Evolutionary conservation across 371 early-diverging fungal genomes (phyloP).

Genomic region (Mucor racemosus): DNA sequence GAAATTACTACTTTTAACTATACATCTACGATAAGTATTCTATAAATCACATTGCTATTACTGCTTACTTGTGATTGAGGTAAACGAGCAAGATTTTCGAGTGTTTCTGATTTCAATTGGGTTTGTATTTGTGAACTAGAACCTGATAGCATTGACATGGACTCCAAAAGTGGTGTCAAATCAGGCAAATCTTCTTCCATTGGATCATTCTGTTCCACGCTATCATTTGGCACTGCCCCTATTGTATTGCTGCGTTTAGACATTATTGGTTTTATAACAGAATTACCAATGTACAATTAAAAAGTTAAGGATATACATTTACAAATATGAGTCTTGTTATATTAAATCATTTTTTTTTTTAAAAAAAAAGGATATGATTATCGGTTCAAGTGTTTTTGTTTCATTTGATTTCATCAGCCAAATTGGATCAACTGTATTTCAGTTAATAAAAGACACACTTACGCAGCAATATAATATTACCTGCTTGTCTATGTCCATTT

Average conservation of each 20-base stretch:
- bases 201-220: neutral
- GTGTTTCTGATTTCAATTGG: neutral
- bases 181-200: neutral
- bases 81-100: neutral
- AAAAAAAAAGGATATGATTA: constrained; percentile 30
- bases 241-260: neutral
- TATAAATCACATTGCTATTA: neutral
- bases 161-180: neutral
- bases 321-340: no score
- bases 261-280: constrained; percentile 14
- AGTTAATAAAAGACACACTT: neutral
- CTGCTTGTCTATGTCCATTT: constrained; percentile 7
- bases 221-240: neutral
- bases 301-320: constrained; percentile 7
- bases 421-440: constrained; percentile 5
- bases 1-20: constrained; percentile 1
- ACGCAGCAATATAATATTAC: constrained; percentile 6
- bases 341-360: no score
- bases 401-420: neutral
- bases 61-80: constrained; percentile 6
- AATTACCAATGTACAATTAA: neutral
- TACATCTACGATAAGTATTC: neutral
- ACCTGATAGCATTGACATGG: neutral
- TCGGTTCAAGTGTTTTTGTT: neutral
- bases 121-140: constrained; percentile 12